Conservation (phyloP, 1,284 basidiomycete species). For the Trametes pubescens region DNA sequence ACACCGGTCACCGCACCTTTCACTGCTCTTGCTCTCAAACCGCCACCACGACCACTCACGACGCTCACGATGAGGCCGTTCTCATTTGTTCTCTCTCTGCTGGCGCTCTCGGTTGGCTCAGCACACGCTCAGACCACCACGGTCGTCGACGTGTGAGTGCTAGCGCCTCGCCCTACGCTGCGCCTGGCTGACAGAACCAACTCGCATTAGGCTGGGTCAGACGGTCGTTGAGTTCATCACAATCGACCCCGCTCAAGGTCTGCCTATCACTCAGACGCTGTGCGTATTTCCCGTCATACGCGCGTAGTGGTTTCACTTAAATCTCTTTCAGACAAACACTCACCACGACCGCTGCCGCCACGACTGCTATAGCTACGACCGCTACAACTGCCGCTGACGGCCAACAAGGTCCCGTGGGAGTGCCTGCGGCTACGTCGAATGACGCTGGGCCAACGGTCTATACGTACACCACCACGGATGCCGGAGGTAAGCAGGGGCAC, state of each 20-base stretch:
- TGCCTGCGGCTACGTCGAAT: conserved; percentile 52
- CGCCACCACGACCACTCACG: conserved; percentile 13
- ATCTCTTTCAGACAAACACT: conserved; percentile 29
- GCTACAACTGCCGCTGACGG: conserved; percentile 35
- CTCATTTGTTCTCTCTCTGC: conserved; percentile 19
- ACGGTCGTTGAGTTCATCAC: conserved; percentile 63
- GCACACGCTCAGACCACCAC: conserved; percentile 58
- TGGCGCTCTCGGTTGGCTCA: conserved; percentile 43
- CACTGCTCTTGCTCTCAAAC: conserved; percentile 13
- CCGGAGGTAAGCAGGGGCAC: conserved; percentile 48
- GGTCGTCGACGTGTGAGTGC: conserved; percentile 51
- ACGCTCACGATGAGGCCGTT: conserved; percentile 23
- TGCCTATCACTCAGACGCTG: conserved; percentile 56
- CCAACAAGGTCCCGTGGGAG: conserved; percentile 65
- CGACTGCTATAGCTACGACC: conserved; percentile 23
- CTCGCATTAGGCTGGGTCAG: conserved; percentile 53
- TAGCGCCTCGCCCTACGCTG: conserved; percentile 6
- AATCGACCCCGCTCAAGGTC: conserved; percentile 48
- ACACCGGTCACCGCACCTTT: conserved; percentile 1
- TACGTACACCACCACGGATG: conserved; percentile 67
- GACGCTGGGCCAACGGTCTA: conserved; percentile 56
- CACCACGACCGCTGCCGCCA: conserved; percentile 28
- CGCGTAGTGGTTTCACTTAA: not conserved
- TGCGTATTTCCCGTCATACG: conserved; percentile 40
- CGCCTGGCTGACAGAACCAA: conserved; percentile 5